Evolutionary conservation across 495 filamentous ascomycete species (phyloP).

Genomic region (Halenospora varia): DNA sequence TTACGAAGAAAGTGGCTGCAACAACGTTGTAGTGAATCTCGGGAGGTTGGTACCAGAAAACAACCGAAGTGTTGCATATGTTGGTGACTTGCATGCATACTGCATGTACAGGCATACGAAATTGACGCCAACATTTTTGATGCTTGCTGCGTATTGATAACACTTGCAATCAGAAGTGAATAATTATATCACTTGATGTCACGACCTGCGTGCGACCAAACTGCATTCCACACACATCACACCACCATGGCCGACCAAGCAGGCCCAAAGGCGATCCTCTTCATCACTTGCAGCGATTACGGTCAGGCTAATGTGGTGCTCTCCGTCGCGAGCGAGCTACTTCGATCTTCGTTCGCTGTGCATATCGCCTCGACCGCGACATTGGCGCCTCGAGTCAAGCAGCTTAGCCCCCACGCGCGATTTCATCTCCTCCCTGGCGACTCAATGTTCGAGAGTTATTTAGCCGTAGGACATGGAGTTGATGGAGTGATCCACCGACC

Average conservation of each 20-base stretch:
- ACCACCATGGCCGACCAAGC: background rate
- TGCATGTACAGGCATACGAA: background rate
- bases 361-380: background rate
- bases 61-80: background rate
- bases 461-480: too few species aligned
- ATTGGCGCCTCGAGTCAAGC: background rate
- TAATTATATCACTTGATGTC: background rate
- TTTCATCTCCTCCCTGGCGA: background rate
- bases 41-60: background rate
- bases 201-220: background rate
- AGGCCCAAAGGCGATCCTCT: background rate
- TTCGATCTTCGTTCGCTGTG: background rate
- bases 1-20: too few species aligned
- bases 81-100: background rate
- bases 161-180: background rate
- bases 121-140: background rate
- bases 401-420: background rate
- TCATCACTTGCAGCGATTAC: background rate
- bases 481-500: too few species aligned
- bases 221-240: background rate
- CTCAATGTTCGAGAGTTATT: too few species aligned
- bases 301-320: background rate
- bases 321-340: background rate
- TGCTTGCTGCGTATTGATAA: background rate
- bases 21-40: background rate